phyloP scores from a whole-genome alignment of 116 monocot species.

The Posidonia oceanica region DNA sequence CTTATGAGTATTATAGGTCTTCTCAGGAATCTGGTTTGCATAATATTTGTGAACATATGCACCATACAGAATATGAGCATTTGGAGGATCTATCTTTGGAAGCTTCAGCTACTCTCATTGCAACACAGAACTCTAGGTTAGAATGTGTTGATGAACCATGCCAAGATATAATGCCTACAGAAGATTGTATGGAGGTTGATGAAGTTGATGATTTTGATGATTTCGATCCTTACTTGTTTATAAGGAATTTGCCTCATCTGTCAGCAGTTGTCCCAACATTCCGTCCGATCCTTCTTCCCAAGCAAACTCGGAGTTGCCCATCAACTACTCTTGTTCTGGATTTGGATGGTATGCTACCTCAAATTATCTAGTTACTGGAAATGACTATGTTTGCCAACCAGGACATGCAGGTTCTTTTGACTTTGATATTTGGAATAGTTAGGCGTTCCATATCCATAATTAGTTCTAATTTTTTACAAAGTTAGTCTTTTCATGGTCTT shows the following conservation, averaged over 20 bases:
- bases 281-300: slow-evolving; percentile 81
- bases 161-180: slow-evolving; percentile 58
- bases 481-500: not conserved
- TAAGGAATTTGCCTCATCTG: slow-evolving; percentile 83
- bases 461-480: not conserved
- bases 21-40: too few species aligned
- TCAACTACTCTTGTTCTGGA: slow-evolving; percentile 90
- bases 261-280: slow-evolving; percentile 79
- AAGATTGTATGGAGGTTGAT: slow-evolving; percentile 48
- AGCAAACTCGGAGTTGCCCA: slow-evolving; percentile 97
- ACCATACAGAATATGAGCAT: slow-evolving; percentile 3
- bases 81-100: slow-evolving; percentile 64
- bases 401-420: not conserved
- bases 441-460: not conserved
- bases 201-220: slow-evolving; percentile 49
- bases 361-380: not conserved
- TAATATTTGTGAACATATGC: too few species aligned
- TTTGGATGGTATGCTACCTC: slow-evolving; percentile 69
- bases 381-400: slow-evolving; percentile 1
- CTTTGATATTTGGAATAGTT: not conserved
- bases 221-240: slow-evolving; percentile 94
- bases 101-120: slow-evolving; percentile 80
- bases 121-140: slow-evolving; percentile 84
- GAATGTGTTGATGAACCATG: slow-evolving; percentile 80
- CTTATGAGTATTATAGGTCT: not conserved